phyloP scores from a whole-genome alignment of 2,329 filamentous ascomycete genomes.

The Trichoderma endophyticum region DNA sequence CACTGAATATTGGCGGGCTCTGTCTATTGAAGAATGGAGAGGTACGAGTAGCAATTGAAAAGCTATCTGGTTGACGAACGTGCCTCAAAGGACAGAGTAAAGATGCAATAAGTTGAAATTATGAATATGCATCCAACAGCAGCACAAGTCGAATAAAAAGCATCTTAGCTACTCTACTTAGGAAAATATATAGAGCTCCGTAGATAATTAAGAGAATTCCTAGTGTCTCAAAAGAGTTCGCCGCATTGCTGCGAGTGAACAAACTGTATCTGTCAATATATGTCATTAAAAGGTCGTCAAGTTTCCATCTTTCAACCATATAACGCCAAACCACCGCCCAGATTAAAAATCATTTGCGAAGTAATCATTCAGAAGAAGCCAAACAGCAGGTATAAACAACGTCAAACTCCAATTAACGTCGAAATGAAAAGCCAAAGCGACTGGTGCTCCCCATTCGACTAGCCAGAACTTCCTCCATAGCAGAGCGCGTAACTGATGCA shows the following conservation, averaged over 20 bases:
- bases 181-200: not conserved
- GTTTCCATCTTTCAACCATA: not conserved
- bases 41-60: not conserved
- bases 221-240: not conserved
- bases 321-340: not conserved
- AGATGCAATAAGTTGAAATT: fast-evolving
- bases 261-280: not conserved
- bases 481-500: constrained; percentile 76
- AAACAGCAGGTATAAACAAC: not conserved
- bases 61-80: not conserved
- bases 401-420: constrained; percentile 45
- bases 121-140: not conserved
- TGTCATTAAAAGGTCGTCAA: not conserved
- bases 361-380: not conserved
- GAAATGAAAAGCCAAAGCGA: constrained; percentile 63
- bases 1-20: not conserved
- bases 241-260: not conserved
- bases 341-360: not conserved
- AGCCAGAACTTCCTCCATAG: constrained; percentile 72
- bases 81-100: not conserved
- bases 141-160: not conserved
- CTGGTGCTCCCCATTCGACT: constrained; percentile 44
- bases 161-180: not conserved
- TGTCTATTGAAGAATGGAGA: no score
- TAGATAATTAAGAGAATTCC: not conserved